These are phyloP conservation scores for Talaromyces borbonicus DNA, from an alignment of 495 filamentous ascomycete genomes.

Conservation along the genomic window DNA sequence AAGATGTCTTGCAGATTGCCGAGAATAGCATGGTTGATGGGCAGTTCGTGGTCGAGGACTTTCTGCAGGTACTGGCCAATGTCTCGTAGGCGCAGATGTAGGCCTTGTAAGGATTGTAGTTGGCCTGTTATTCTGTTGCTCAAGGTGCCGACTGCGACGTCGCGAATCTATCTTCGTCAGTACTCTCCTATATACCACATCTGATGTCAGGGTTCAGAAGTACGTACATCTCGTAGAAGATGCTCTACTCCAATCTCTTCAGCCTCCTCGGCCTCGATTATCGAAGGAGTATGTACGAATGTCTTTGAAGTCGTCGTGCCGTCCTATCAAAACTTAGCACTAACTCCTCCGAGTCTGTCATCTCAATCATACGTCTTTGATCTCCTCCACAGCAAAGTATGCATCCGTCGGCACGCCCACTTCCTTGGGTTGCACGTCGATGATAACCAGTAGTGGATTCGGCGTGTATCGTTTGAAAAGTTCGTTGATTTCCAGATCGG, in stretches of 20 bases:
- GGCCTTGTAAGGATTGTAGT: conserved; percentile 91
- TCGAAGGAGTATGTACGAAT: conserved; percentile 97
- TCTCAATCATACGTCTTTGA: conserved; percentile 76
- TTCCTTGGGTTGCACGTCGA: conserved; percentile 97
- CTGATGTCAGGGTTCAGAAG: not conserved
- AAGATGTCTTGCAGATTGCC: conserved; percentile 98
- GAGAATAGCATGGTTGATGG: conserved; percentile 94
- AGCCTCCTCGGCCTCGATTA: conserved; percentile 97
- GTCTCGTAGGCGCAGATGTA: conserved; percentile 90
- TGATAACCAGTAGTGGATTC: conserved; percentile 91
- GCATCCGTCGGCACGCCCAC: conserved; percentile 96
- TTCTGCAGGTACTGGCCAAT: conserved; percentile 94
- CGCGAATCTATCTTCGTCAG: conserved; percentile 34
- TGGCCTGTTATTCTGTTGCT: conserved; percentile 96
- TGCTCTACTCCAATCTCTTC: conserved; percentile 99
- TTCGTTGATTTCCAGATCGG: conserved; percentile 98
- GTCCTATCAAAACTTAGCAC: conserved; percentile 47
- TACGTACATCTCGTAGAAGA: conserved; percentile 79
- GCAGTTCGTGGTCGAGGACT: conserved; percentile 82
- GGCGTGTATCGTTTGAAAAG: conserved; percentile 98
- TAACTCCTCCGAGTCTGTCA: not conserved
- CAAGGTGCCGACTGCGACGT: conserved; percentile 96
- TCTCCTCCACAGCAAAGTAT: conserved; percentile 98
- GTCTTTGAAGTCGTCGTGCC: conserved; percentile 95
- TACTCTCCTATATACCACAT: not conserved